These are phyloP conservation scores for Histomonas meleagridis DNA, from an alignment of 208 protist species.

Conservation along the genomic window DNA sequence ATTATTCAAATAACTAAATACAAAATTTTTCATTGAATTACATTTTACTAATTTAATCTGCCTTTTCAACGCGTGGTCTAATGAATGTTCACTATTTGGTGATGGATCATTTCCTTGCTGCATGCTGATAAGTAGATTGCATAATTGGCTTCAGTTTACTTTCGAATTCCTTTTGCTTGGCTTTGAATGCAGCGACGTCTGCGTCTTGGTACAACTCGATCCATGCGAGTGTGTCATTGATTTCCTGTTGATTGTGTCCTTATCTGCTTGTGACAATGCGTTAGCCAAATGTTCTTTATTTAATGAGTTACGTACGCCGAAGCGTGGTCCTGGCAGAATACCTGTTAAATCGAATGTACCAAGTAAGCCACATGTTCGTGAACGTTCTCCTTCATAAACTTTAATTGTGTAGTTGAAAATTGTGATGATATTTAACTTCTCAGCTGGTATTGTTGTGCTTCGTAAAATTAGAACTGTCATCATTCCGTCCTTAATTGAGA, in stretches of 20 bases:
- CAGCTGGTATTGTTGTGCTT: slow-evolving; percentile 59
- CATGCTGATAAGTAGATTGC: neutral
- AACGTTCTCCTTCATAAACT: slow-evolving; percentile 94
- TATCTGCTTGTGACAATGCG: neutral
- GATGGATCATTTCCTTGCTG: neutral
- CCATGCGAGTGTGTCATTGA: neutral
- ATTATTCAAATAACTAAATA: no score
- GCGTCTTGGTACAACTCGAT: neutral
- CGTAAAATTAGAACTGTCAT: slow-evolving; percentile 75
- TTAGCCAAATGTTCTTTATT: neutral
- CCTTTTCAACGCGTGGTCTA: neutral
- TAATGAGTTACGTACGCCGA: slow-evolving; percentile 30
- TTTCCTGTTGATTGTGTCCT: neutral
- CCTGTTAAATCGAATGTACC: slow-evolving; percentile 77
- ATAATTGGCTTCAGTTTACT: neutral
- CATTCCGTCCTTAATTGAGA: slow-evolving; percentile 62
- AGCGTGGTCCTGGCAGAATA: slow-evolving; percentile 63
- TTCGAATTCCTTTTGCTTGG: neutral
- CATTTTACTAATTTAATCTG: neutral
- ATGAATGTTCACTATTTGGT: neutral
- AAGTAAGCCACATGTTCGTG: slow-evolving; percentile 80
- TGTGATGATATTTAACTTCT: slow-evolving; percentile 70
- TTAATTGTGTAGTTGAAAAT: slow-evolving; percentile 67
- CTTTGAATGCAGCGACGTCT: neutral
- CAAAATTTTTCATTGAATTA: no score